A percentile compares a stretch with the other conserved stretches of the same genome.
Evolutionary conservation across 73 alveolate genomes (phyloP).

Genomic region (Tetrahymena borealis): DNA sequence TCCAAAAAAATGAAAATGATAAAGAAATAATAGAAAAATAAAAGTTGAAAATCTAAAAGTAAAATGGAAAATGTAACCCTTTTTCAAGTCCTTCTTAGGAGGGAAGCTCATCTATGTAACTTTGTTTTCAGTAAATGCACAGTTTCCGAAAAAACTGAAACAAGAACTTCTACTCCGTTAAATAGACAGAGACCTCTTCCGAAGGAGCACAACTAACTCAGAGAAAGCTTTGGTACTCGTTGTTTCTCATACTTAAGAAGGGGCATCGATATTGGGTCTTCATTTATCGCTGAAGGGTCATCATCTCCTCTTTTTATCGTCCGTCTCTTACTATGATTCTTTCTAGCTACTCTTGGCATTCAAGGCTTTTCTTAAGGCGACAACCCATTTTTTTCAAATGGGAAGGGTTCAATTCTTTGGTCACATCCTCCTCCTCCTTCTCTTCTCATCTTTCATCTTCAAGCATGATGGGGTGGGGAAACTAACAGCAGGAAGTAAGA

Average conservation of each 20-base stretch:
- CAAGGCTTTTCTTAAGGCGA: background rate
- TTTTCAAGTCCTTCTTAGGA: slow-evolving; percentile 2
- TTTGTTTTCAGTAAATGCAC: background rate
- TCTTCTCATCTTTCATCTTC: background rate
- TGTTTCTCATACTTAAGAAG: background rate
- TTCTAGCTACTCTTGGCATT: background rate
- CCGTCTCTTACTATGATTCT: background rate
- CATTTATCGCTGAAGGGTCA: background rate
- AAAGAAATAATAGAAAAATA: background rate
- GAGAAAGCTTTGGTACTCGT: background rate
- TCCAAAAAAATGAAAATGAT: background rate
- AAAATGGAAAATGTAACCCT: background rate
- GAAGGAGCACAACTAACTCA: background rate
- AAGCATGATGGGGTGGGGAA: slow-evolving; percentile 2
- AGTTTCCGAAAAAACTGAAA: background rate
- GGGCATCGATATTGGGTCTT: background rate
- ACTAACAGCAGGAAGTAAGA: slow-evolving; percentile 4
- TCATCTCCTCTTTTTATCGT: background rate
- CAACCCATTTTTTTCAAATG: background rate
- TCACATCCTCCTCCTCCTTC: slow-evolving; percentile 4
- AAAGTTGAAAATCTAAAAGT: background rate
- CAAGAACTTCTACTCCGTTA: background rate
- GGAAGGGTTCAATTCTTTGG: background rate
- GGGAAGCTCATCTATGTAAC: background rate
- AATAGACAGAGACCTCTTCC: background rate